Conservation (phyloP, 129 eudicot genomes). For the Escallonia rubra region DNA sequence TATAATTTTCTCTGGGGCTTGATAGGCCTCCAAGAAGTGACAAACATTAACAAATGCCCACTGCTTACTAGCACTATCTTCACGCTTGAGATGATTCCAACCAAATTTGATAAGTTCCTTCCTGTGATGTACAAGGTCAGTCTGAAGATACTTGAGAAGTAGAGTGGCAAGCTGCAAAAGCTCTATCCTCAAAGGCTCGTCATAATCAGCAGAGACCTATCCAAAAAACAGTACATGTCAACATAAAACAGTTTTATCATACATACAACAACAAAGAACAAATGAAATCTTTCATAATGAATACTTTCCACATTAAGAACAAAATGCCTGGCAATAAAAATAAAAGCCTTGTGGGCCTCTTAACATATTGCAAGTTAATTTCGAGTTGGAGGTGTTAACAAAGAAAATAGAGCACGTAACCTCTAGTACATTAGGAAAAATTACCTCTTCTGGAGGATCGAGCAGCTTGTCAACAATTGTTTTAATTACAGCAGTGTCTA, state of each 20-base stretch:
- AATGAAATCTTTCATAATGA: no score
- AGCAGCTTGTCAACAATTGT: slow-evolving; percentile 91
- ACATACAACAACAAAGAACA: neutral
- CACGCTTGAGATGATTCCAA: slow-evolving; percentile 99
- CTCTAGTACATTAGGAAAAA: neutral
- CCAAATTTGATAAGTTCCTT: slow-evolving; percentile 98
- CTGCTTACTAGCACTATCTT: slow-evolving; percentile 99
- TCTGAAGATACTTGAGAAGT: slow-evolving; percentile 93
- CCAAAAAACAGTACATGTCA: slow-evolving; percentile 5
- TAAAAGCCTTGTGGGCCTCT: no score
- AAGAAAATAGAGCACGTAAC: neutral
- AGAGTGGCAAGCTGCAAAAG: slow-evolving; percentile 93
- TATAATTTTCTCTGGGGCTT: slow-evolving; percentile 98
- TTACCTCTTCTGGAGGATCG: slow-evolving; percentile 99
- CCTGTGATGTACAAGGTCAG: slow-evolving; percentile 89
- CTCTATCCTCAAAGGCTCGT: slow-evolving; percentile 97
- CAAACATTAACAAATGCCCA: slow-evolving; percentile 99
- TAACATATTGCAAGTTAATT: no score
- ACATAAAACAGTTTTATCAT: neutral
- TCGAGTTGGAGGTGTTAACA: no score
- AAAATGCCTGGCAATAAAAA: no score
- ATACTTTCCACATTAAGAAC: no score
- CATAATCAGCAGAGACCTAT: slow-evolving; percentile 95
- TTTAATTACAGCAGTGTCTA: slow-evolving; percentile 80
- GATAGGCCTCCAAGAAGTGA: slow-evolving; percentile 98